phyloP scores from a whole-genome alignment of 176 grass and related monocot species.

The Carex littledalei region DNA sequence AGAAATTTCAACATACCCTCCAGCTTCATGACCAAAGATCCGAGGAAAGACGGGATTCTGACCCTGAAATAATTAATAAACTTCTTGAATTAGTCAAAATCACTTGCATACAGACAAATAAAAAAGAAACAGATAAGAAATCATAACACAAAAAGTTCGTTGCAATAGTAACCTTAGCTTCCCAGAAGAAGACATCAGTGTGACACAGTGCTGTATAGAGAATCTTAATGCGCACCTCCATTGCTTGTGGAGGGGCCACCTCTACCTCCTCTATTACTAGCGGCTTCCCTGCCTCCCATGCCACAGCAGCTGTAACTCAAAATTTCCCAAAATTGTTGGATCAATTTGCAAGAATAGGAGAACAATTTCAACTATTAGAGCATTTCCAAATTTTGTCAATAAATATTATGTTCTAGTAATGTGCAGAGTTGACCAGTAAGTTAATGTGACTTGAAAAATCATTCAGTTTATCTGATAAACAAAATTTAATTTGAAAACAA shows the following conservation, averaged over 20 bases:
- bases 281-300: conserved; percentile 83
- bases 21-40: conserved; percentile 92
- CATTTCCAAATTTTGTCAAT: neutral
- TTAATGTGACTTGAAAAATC: neutral
- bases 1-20: conserved; percentile 45
- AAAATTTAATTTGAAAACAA: neutral
- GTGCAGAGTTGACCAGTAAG: neutral
- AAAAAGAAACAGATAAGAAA: neutral
- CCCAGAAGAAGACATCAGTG: conserved; percentile 96
- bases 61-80: conserved; percentile 32
- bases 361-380: neutral
- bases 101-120: neutral
- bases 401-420: neutral
- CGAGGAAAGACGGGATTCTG: conserved; percentile 85
- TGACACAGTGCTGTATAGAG: conserved; percentile 78
- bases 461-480: too few relatives aligned
- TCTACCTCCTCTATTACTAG: conserved; percentile 76
- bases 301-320: conserved; percentile 52
- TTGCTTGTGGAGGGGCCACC: conserved; percentile 75
- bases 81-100: neutral
- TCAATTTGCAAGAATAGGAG: neutral
- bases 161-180: conserved; percentile 50
- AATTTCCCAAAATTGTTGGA: neutral
- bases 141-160: neutral
- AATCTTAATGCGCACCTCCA: conserved; percentile 86